phyloP scores from a whole-genome alignment of 768 basidiomycete genomes.

The Lentinus brumalis region DNA sequence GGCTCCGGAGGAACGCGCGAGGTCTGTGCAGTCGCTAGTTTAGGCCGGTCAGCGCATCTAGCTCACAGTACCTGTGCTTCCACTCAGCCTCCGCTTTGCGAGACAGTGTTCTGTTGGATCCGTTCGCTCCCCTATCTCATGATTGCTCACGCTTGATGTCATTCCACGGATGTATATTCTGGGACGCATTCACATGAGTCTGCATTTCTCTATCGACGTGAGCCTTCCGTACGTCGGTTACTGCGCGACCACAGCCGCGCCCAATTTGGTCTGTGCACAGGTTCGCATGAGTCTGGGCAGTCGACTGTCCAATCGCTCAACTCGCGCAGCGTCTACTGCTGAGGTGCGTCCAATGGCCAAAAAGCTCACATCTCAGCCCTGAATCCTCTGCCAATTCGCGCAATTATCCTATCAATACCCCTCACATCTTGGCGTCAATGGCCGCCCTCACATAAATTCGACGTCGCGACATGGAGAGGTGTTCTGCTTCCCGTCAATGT shows the following conservation, averaged over 20 bases:
- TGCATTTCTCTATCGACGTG: not conserved
- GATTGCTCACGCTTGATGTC: not conserved
- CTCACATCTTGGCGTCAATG: not conserved
- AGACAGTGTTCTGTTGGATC: not conserved
- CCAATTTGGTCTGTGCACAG: not conserved
- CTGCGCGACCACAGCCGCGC: not conserved
- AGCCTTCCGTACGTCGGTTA: not conserved
- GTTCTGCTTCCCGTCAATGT: not conserved
- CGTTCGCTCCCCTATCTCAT: not conserved
- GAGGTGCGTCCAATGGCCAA: not conserved
- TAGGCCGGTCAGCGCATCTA: not conserved
- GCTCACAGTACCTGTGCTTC: not conserved
- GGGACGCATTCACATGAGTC: not conserved
- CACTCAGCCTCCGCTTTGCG: not conserved
- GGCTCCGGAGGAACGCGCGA: not conserved
- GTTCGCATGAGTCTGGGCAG: not conserved
- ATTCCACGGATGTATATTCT: not conserved
- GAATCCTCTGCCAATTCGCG: not conserved
- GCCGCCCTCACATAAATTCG: not conserved
- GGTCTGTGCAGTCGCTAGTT: not conserved
- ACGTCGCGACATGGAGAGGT: not conserved
- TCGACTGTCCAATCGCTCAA: constrained; percentile 1
- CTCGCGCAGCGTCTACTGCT: not conserved
- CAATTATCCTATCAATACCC: not conserved
- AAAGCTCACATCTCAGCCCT: not conserved